Evolutionary conservation across 176 grass and related monocot species (phyloP).

Genomic region (Phragmites australis): DNA sequence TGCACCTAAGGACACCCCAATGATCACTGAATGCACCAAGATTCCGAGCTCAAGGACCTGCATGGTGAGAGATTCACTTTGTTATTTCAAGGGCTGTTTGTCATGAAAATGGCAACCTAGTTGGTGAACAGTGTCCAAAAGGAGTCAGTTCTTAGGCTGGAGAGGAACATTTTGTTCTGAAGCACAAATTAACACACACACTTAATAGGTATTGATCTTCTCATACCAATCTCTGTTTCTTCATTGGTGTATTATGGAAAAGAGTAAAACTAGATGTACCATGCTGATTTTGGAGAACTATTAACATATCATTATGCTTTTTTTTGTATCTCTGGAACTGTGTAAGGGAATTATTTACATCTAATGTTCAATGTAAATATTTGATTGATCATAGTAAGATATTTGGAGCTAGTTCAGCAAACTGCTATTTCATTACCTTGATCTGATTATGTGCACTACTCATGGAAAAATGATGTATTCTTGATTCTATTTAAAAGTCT

Average conservation of each 20-base stretch:
- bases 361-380: neutral
- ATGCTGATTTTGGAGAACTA: constrained; percentile 16
- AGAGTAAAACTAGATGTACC: neutral
- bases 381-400: neutral
- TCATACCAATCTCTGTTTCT: neutral
- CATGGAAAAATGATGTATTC: neutral
- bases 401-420: constrained; percentile 13
- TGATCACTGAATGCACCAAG: constrained; percentile 92
- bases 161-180: constrained; percentile 16
- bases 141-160: constrained; percentile 8
- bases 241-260: neutral
- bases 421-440: neutral
- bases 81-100: constrained; percentile 16
- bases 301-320: constrained; percentile 2
- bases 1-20: constrained; percentile 88
- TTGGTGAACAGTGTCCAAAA: neutral
- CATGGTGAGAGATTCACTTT: constrained; percentile 21
- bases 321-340: neutral
- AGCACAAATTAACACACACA: neutral
- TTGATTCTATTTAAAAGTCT: neutral
- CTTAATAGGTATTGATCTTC: constrained; percentile 32
- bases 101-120: neutral
- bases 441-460: constrained; percentile 19
- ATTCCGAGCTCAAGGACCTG: constrained; percentile 95
- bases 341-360: neutral